Evolutionary conservation across 1,139 yeast genomes (phyloP).

Genomic region (Hansenula sp.): DNA sequence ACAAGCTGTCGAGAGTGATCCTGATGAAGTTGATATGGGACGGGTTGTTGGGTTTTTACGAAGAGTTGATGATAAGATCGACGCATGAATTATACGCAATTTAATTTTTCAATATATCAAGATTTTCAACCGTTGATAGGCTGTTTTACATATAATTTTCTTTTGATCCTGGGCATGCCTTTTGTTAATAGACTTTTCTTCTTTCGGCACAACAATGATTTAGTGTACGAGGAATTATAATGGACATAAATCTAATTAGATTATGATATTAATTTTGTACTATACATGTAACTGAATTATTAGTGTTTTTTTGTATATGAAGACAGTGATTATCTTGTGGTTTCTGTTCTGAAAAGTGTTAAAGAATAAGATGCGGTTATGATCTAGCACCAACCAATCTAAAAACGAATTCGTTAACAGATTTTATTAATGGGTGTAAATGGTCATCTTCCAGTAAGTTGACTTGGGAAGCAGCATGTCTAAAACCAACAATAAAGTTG

Average conservation of each 20-base stretch:
- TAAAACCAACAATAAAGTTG: conserved; percentile 72
- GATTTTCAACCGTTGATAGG: background rate
- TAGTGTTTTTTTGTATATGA: too few relatives aligned
- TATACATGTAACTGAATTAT: too few relatives aligned
- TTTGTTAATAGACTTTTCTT: too few relatives aligned
- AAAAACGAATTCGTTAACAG: conserved; percentile 26
- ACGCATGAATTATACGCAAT: conserved; percentile 3
- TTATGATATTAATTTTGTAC: too few relatives aligned
- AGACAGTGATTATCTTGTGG: too few relatives aligned
- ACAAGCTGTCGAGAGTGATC: conserved; percentile 86
- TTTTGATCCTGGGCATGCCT: too few relatives aligned
- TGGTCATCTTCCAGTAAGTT: conserved; percentile 11
- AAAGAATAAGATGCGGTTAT: too few relatives aligned
- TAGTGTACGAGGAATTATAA: too few relatives aligned
- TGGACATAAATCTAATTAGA: too few relatives aligned
- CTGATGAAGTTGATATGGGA: conserved; percentile 58
- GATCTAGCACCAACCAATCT: conserved; percentile 27
- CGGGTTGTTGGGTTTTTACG: conserved; percentile 45
- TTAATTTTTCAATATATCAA: background rate
- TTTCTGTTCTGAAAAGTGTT: too few relatives aligned
- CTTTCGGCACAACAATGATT: too few relatives aligned
- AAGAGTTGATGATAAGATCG: conserved; percentile 30
- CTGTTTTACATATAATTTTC: too few relatives aligned
- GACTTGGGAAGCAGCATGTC: conserved; percentile 30
- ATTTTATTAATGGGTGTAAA: conserved; percentile 24